phyloP scores from a whole-genome alignment of 495 filamentous ascomycete genomes.

The Neurospora cerealis region DNA sequence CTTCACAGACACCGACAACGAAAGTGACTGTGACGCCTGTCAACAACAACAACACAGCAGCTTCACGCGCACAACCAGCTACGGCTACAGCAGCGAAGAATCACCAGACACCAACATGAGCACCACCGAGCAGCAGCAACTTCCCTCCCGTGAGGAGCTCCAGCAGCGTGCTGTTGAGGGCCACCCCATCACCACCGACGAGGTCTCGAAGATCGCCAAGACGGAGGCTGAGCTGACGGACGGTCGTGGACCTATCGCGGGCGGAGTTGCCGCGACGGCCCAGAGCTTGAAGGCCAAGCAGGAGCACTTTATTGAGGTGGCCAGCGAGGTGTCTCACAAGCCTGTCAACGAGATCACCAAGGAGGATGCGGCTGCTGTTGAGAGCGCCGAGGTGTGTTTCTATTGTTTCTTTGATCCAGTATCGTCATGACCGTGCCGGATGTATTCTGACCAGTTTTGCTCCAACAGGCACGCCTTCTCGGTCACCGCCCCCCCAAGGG shows the following conservation, averaged over 20 bases:
- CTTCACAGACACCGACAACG: background rate
- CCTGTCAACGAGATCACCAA: slow-evolving; percentile 16
- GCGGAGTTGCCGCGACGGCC: slow-evolving; percentile 17
- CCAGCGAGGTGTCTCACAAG: slow-evolving; percentile 23
- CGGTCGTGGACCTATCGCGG: slow-evolving; percentile 15
- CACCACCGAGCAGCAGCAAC: slow-evolving; percentile 6
- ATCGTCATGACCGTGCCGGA: too few species aligned
- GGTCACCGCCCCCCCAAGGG: slow-evolving; percentile 15
- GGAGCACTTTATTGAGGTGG: slow-evolving; percentile 18
- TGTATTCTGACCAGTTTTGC: background rate
- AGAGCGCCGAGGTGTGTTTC: slow-evolving; percentile 19
- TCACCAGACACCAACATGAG: background rate
- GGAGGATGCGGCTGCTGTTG: slow-evolving; percentile 20
- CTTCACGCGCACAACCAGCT: background rate
- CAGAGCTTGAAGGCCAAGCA: slow-evolving; percentile 24
- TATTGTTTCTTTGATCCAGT: background rate
- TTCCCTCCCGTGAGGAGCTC: slow-evolving; percentile 16
- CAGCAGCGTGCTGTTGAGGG: slow-evolving; percentile 11
- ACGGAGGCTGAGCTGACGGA: slow-evolving; percentile 17
- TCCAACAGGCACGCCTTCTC: slow-evolving; percentile 13
- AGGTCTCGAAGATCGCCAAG: slow-evolving; percentile 13
- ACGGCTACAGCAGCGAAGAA: background rate
- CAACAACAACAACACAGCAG: background rate
- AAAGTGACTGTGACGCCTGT: background rate
- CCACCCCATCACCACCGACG: slow-evolving; percentile 14